Evolutionary conservation across 2,329 filamentous ascomycete species (phyloP).

Genomic region (Tolypocladium amazonense): DNA sequence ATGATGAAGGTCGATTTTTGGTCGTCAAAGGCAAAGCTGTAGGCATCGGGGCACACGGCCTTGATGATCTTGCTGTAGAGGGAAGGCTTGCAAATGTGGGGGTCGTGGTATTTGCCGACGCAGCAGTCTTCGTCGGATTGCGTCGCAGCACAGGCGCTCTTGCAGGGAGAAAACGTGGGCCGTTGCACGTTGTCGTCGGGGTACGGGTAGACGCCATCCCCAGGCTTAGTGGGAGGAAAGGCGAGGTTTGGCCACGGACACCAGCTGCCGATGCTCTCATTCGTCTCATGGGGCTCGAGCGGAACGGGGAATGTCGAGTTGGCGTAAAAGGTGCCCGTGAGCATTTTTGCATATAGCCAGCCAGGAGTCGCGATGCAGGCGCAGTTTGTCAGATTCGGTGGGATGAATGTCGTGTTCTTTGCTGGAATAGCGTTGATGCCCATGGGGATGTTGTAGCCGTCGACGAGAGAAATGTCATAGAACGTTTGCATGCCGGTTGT

Average conservation of each 20-base stretch:
- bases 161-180: conserved; percentile 67
- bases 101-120: conserved; percentile 54
- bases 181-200: conserved; percentile 64
- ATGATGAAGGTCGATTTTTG: conserved; percentile 50
- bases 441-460: conserved; percentile 73
- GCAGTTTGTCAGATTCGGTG: conserved; percentile 66
- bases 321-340: conserved; percentile 46
- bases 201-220: conserved; percentile 70
- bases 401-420: conserved; percentile 53
- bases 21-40: conserved; percentile 62
- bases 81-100: conserved; percentile 53
- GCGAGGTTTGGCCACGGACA: conserved; percentile 73
- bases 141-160: conserved; percentile 63
- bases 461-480: conserved; percentile 77
- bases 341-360: conserved; percentile 43
- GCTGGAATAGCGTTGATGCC: conserved; percentile 51
- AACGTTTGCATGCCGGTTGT: conserved; percentile 53
- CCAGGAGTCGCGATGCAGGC: conserved; percentile 65
- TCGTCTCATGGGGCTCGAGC: conserved; percentile 49
- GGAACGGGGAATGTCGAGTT: conserved; percentile 58
- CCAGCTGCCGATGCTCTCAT: conserved; percentile 52
- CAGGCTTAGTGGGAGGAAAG: conserved; percentile 55
- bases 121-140: conserved; percentile 63
- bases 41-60: conserved; percentile 70
- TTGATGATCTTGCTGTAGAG: conserved; percentile 63